Percentiles rank a stretch among this genome's conserved stretches.
These are phyloP conservation scores for Epichloe sibirici DNA, from an alignment of 2,329 filamentous ascomycete genomes.

Conservation along the genomic window DNA sequence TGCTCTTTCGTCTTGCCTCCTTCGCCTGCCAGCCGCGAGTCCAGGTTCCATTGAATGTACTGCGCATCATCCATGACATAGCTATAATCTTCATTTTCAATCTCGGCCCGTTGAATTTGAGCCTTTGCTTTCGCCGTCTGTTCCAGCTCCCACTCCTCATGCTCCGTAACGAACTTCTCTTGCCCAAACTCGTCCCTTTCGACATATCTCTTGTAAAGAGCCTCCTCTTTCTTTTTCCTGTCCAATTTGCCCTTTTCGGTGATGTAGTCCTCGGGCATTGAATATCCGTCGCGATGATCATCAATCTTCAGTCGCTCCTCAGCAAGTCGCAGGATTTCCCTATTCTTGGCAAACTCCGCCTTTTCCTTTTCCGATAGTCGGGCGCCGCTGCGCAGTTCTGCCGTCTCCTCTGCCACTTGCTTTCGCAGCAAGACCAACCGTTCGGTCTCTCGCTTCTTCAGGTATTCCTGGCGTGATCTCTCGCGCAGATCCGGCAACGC, in stretches of 20 bases:
- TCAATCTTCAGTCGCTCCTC: constrained; percentile 81
- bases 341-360: constrained; percentile 78
- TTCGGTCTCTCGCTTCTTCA: constrained; percentile 85
- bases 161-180: constrained; percentile 82
- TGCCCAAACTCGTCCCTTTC: constrained; percentile 79
- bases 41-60: constrained; percentile 73
- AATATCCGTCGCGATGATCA: constrained; percentile 83
- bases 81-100: constrained; percentile 75
- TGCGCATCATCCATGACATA: constrained; percentile 87
- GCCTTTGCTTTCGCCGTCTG: constrained; percentile 79
- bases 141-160: constrained; percentile 92
- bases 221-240: constrained; percentile 74
- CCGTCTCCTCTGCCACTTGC: constrained; percentile 80
- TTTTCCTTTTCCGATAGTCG: constrained; percentile 67
- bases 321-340: constrained; percentile 67
- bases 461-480: constrained; percentile 79
- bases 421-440: constrained; percentile 74
- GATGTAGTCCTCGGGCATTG: constrained; percentile 89
- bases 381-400: constrained; percentile 66
- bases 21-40: constrained; percentile 60
- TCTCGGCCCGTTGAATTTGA: constrained; percentile 64
- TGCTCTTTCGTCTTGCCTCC: constrained; percentile 65
- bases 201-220: constrained; percentile 80
- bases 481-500: constrained; percentile 73
- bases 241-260: constrained; percentile 88